Evolutionary conservation across 2,329 filamentous ascomycete species (phyloP), one percentile per base, ranked within the genome.

Genomic region (Plectosphaerella plurivora): DNA sequence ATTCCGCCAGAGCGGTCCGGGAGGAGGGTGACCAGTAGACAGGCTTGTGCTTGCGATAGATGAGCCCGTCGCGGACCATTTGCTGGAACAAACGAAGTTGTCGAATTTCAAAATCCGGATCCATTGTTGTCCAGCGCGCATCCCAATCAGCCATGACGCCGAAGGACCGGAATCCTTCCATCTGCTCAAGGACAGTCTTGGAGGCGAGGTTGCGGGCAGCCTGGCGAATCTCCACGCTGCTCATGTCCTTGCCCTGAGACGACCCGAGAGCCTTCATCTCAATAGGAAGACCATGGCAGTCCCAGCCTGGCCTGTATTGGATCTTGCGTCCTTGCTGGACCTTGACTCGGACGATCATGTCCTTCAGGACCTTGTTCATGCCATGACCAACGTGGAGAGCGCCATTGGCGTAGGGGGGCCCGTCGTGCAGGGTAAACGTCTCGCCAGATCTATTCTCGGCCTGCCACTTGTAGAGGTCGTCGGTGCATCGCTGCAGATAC

Each of bases 241-340:
- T 74, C 63, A 77, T 75, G 47, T 61, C 64, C 55, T 73, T 75
- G 61, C 56, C 56, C 67, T 68, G 59, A 69, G 64, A 59, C 8
- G 73, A 70, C 61, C 88, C 88, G 15, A 99, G 79, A 22, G 92
- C 94, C 72, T 97, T 99, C 61, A 97, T 80, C 76, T 99, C 94
- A 64, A 99, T 99, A 1, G 94, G 94, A 47, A 99, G 79, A 1
- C 94, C 94, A 74, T 99, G 94, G 60, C 94, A 99, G 67, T 99
- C 95, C 94, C 94, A 99, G 45, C 94, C 93, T 2, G 94, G 94
- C 15, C 91, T 78, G 64, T 95, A 99, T 39, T 84, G 78, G 35
- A 97, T 86, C 56, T 83, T 79, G 60, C 82, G 86, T 16, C 90
- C 94, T 64, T 87, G 81, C 55, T 89, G 84, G 55, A 97, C 74